Percentiles rank a stretch among this genome's conserved stretches.
phyloP scores from a whole-genome alignment of 1,284 basidiomycete species.

The Fomitopsis pinicola region DNA sequence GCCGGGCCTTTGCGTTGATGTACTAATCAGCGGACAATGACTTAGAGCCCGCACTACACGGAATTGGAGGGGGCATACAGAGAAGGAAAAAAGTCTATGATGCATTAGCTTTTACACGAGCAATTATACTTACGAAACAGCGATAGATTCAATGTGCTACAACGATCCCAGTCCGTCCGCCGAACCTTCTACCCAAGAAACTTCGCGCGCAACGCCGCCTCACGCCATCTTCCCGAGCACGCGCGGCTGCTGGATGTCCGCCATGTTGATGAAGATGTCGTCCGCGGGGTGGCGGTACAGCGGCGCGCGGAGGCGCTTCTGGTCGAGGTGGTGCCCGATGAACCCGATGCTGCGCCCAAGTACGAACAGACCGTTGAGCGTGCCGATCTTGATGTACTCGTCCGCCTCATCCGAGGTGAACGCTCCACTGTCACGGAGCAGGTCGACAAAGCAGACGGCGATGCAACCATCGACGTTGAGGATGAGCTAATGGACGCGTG shows the following conservation, averaged over 20 bases:
- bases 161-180: neutral
- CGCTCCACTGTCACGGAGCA: conserved; percentile 89
- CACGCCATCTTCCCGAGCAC: conserved; percentile 60
- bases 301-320: conserved; percentile 90
- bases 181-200: neutral
- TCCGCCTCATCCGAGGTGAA: conserved; percentile 96
- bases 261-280: conserved; percentile 86
- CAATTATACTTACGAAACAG: conserved; percentile 1
- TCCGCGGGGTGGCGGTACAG: conserved; percentile 90
- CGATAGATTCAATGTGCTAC: neutral
- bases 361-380: conserved; percentile 95
- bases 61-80: neutral
- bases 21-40: neutral
- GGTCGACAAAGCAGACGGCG: conserved; percentile 96
- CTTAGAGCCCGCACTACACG: neutral
- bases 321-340: conserved; percentile 93
- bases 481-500: conserved; percentile 53
- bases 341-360: conserved; percentile 97
- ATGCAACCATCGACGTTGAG: conserved; percentile 98
- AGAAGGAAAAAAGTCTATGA: neutral
- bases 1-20: no score
- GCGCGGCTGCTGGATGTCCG: conserved; percentile 72
- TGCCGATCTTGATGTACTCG: conserved; percentile 95
- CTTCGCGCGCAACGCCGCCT: neutral
- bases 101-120: conserved; percentile 1